These are phyloP conservation scores for Leccinum imitatum DNA, from an alignment of 768 basidiomycete species.

Conservation along the genomic window DNA sequence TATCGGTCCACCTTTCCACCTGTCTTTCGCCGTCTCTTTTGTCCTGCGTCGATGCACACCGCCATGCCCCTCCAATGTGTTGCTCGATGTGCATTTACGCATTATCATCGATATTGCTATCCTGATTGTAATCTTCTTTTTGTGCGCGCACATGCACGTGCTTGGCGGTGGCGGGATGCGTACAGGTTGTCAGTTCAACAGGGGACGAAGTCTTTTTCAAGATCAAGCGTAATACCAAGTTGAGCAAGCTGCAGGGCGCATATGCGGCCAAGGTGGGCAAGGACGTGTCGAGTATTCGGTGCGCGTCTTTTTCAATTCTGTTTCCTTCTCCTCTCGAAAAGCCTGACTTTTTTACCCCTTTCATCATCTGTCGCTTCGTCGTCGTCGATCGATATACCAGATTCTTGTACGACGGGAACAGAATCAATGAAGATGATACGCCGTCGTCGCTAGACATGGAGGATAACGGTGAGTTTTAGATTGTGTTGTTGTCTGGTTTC, in stretches of 20 bases:
- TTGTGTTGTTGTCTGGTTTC: not conserved
- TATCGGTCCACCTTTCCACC: not conserved
- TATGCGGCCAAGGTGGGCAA: slow-evolving; percentile 93
- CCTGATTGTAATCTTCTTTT: not conserved
- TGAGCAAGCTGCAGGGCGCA: slow-evolving; percentile 90
- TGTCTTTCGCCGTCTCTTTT: not conserved
- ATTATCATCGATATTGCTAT: not conserved
- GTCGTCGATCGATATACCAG: slow-evolving; percentile 39
- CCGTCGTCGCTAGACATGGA: slow-evolving; percentile 86
- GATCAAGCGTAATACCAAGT: slow-evolving; percentile 90
- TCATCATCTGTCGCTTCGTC: slow-evolving; percentile 2
- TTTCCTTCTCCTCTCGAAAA: not conserved
- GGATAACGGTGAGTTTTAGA: slow-evolving; percentile 65
- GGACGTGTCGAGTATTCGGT: slow-evolving; percentile 87
- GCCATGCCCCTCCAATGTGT: not conserved
- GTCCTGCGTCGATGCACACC: not conserved
- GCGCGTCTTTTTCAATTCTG: slow-evolving; percentile 23
- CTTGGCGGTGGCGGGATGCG: not conserved
- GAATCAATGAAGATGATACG: slow-evolving; percentile 89
- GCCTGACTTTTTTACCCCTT: not conserved
- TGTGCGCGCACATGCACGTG: not conserved
- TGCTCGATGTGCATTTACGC: not conserved
- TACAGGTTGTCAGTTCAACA: slow-evolving; percentile 66
- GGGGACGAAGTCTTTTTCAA: slow-evolving; percentile 97
- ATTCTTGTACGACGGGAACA: slow-evolving; percentile 86